Conservation (phyloP, 352 stramenopile species). For the Peronospora tabacina region DNA sequence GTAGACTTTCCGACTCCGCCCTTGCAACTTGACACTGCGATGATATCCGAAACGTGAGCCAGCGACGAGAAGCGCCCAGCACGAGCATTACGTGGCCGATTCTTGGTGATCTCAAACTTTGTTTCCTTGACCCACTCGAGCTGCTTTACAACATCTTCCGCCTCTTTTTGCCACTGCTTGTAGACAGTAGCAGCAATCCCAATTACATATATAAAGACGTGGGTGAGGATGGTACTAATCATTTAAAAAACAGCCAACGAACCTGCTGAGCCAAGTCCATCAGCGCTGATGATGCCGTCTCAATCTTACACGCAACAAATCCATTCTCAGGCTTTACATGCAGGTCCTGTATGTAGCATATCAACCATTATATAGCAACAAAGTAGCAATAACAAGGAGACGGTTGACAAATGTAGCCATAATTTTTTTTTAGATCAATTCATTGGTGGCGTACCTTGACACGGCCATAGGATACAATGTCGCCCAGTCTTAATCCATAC, state of each 20-base stretch:
- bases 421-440: constrained; percentile 8
- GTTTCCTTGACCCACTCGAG: constrained; percentile 74
- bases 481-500: constrained; percentile 61
- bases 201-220: background rate
- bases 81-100: constrained; percentile 55
- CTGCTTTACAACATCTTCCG: constrained; percentile 34
- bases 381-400: background rate
- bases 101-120: constrained; percentile 55
- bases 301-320: constrained; percentile 64
- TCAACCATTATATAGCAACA: background rate
- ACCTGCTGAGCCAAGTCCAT: constrained; percentile 65
- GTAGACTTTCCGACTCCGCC: constrained; percentile 99
- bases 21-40: constrained; percentile 91
- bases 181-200: background rate
- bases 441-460: constrained; percentile 47
- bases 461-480: constrained; percentile 68
- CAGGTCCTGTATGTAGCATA: constrained; percentile 38
- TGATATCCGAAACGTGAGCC: constrained; percentile 81
- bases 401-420: background rate
- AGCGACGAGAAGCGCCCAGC: constrained; percentile 68
- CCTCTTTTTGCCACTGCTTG: constrained; percentile 59
- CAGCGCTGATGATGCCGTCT: constrained; percentile 57
- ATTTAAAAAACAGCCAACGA: background rate
- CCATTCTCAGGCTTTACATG: constrained; percentile 35
- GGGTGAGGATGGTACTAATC: background rate